Evolutionary conservation across 192 early-diverging fungal species (phyloP).

Genomic region (Coemansia sp.): DNA sequence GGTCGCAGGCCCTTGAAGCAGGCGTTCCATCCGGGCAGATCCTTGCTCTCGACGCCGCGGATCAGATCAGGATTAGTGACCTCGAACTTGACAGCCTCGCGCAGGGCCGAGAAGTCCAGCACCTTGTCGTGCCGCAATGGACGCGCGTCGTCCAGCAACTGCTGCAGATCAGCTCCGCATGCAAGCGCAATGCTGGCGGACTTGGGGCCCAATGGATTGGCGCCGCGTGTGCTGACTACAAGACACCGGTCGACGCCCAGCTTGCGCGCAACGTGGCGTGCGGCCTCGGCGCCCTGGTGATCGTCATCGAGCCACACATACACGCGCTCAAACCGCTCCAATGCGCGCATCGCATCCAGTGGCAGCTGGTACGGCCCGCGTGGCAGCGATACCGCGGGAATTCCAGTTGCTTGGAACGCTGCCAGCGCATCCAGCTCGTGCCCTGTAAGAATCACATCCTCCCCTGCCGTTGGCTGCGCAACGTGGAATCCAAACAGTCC

Average conservation of each 20-base stretch:
- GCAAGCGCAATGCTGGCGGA: conserved; percentile 60
- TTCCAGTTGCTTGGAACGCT: conserved; percentile 64
- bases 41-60: conserved; percentile 61
- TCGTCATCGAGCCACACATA: conserved; percentile 73
- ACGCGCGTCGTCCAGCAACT: conserved; percentile 51
- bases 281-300: conserved; percentile 61
- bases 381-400: conserved; percentile 63
- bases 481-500: conserved; percentile 70
- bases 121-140: conserved; percentile 67
- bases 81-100: conserved; percentile 65
- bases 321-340: conserved; percentile 65
- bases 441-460: conserved; percentile 59
- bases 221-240: conserved; percentile 55
- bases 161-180: conserved; percentile 35
- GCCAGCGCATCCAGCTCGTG: conserved; percentile 69
- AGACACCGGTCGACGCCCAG: conserved; percentile 65
- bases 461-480: conserved; percentile 27
- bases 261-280: conserved; percentile 62
- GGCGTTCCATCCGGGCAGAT: conserved; percentile 64
- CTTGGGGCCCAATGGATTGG: conserved; percentile 49
- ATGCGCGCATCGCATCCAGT: conserved; percentile 57
- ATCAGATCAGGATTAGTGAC: conserved; percentile 66
- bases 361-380: conserved; percentile 60
- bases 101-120: conserved; percentile 60
- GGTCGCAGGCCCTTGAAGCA: conserved; percentile 68